phyloP scores from a whole-genome alignment of 2,329 filamentous ascomycete species.

The Clarireedia monteithiana region DNA sequence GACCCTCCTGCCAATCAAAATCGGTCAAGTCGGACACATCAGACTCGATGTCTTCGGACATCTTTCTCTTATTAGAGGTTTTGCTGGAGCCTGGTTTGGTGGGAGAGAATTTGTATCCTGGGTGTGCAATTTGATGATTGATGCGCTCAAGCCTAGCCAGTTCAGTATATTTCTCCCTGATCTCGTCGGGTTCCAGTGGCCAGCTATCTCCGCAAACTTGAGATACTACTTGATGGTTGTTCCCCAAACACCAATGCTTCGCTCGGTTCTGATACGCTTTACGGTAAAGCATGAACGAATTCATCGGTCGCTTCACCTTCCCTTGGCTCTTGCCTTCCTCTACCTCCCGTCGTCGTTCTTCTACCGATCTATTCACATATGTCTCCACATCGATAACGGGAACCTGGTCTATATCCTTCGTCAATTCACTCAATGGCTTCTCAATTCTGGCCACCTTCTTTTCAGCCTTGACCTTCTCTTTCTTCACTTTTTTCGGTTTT shows the following conservation, averaged over 20 bases:
- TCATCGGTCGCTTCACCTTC: conserved; percentile 88
- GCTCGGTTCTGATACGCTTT: conserved; percentile 85
- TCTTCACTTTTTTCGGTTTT: conserved; percentile 31
- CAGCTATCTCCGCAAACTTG: conserved; percentile 81
- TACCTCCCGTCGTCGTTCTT: conserved; percentile 60
- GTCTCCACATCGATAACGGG: conserved; percentile 69
- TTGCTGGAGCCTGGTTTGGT: conserved; percentile 51
- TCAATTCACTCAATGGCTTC: conserved; percentile 63
- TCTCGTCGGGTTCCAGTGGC: conserved; percentile 66
- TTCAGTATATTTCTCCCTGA: conserved; percentile 69
- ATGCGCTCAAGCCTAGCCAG: conserved; percentile 74
- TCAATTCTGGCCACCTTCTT: conserved; percentile 48
- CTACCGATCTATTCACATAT: conserved; percentile 66
- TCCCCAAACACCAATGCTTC: conserved; percentile 71
- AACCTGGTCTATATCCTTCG: conserved; percentile 52
- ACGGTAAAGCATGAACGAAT: conserved; percentile 96
- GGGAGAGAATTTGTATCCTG: conserved; percentile 89
- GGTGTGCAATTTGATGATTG: conserved; percentile 80
- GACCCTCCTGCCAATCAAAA: conserved; percentile 34
- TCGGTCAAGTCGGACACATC: conserved; percentile 39
- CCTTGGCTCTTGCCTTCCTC: conserved; percentile 59
- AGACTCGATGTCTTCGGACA: conserved; percentile 31
- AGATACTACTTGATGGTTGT: conserved; percentile 92
- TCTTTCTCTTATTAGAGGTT: conserved; percentile 43
- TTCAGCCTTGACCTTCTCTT: conserved; percentile 34